These are phyloP conservation scores for Aspergillus thermomutatus DNA, from an alignment of 2,329 filamentous ascomycete species.

Conservation along the genomic window DNA sequence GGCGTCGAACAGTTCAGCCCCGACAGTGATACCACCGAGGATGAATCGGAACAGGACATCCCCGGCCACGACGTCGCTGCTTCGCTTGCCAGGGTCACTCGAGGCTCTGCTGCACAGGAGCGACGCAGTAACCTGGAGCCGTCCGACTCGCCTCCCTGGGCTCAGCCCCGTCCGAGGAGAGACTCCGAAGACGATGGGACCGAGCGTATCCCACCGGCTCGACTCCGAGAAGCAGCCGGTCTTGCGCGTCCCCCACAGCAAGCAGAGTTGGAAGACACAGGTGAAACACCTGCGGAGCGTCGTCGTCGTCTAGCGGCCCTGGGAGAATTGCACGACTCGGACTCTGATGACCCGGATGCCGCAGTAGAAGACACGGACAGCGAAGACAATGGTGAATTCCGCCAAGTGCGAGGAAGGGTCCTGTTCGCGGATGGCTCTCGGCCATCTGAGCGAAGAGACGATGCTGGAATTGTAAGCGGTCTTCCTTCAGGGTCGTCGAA, in stretches of 20 bases:
- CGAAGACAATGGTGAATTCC: slow-evolving; percentile 21
- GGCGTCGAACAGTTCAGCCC: slow-evolving; percentile 22
- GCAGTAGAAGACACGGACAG: slow-evolving; percentile 20
- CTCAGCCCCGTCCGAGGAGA: slow-evolving; percentile 21
- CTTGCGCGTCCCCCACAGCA: slow-evolving; percentile 22
- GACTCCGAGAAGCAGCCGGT: slow-evolving; percentile 32
- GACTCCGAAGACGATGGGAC: slow-evolving; percentile 45
- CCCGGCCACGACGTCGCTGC: slow-evolving; percentile 36
- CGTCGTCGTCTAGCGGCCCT: slow-evolving; percentile 45
- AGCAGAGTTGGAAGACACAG: slow-evolving; percentile 32
- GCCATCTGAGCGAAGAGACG: slow-evolving; percentile 21
- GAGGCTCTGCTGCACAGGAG: slow-evolving; percentile 36
- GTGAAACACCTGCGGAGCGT: slow-evolving; percentile 45
- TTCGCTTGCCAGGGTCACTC: slow-evolving; percentile 36
- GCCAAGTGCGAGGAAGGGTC: slow-evolving; percentile 22
- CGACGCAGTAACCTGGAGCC: slow-evolving; percentile 36
- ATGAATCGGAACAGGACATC: slow-evolving; percentile 20
- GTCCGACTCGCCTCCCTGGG: slow-evolving; percentile 17
- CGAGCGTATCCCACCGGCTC: slow-evolving; percentile 39
- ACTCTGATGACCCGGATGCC: slow-evolving; percentile 23
- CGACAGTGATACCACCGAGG: slow-evolving; percentile 22
- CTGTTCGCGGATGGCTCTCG: slow-evolving; percentile 33
- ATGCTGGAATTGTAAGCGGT: slow-evolving; percentile 9
- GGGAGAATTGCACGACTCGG: slow-evolving; percentile 30
- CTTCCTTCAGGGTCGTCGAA: slow-evolving; percentile 13